phyloP scores from a whole-genome alignment of 1,139 yeast species.

The Saccharomyces pastorianus region DNA sequence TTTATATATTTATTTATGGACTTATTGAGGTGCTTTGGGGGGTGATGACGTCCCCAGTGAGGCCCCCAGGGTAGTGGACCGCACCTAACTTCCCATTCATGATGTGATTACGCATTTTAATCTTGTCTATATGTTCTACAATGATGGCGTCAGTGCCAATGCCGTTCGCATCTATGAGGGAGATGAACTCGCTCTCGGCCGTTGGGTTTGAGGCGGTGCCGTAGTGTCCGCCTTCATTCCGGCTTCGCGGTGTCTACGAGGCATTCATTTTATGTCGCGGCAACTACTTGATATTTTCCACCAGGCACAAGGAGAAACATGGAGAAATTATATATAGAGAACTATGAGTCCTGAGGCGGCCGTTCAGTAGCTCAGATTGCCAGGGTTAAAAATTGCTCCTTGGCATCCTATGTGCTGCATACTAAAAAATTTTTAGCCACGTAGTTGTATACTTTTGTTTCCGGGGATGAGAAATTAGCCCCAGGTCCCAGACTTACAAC shows the following conservation, averaged over 20 bases:
- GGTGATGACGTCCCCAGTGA: conserved; percentile 69
- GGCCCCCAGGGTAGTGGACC: conserved; percentile 80
- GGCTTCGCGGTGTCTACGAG: conserved; percentile 33
- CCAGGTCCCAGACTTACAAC: conserved; percentile 37
- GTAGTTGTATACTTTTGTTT: conserved; percentile 75
- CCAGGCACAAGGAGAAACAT: too few species aligned
- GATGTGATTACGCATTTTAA: conserved; percentile 59
- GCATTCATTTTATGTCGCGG: too few species aligned
- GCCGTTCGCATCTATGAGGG: conserved; percentile 92
- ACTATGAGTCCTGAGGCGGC: conserved; percentile 65
- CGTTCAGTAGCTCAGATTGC: conserved; percentile 69
- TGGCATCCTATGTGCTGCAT: conserved; percentile 85
- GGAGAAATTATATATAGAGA: conserved; percentile 48
- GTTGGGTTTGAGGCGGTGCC: conserved; percentile 62
- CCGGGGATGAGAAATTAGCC: conserved; percentile 36
- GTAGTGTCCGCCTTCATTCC: conserved; percentile 69
- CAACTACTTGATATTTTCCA: too few species aligned
- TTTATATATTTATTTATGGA: too few species aligned
- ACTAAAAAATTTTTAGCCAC: conserved; percentile 84
- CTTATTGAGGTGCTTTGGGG: too few species aligned
- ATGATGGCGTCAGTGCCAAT: conserved; percentile 99
- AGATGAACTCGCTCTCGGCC: conserved; percentile 89
- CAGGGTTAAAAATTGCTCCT: conserved; percentile 60
- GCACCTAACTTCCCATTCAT: conserved; percentile 38
- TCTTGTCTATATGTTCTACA: conserved; percentile 91